These are phyloP conservation scores for Trichosporon sp. DNA, from an alignment of 1,284 basidiomycete genomes.

Conservation along the genomic window DNA sequence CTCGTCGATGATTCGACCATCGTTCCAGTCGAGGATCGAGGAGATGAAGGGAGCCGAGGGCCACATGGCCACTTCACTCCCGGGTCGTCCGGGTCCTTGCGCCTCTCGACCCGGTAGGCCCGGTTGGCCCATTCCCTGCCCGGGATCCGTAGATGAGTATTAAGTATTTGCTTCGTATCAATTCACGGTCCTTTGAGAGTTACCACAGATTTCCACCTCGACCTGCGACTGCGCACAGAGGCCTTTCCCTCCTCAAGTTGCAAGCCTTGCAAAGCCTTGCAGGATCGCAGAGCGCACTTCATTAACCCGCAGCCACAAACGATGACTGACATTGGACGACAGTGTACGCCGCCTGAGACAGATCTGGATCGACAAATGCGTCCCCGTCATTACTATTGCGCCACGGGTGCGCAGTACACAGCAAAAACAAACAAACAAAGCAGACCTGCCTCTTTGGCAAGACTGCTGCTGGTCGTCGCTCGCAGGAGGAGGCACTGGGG, in stretches of 20 bases:
- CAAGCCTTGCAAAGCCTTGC: no score
- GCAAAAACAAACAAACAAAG: no score
- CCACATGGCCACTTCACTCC: background rate
- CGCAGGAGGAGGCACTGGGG: background rate
- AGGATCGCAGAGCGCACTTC: background rate
- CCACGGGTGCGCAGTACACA: background rate
- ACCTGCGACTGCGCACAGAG: background rate
- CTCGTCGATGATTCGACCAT: background rate
- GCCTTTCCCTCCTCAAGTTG: background rate
- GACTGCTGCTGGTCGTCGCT: no score
- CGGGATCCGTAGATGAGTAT: slow-evolving; percentile 12
- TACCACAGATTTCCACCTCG: slow-evolving; percentile 1
- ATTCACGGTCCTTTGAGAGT: slow-evolving; percentile 8
- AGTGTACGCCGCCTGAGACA: background rate
- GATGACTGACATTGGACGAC: background rate
- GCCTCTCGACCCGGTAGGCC: no score
- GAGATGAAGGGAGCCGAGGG: background rate
- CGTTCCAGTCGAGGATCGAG: background rate
- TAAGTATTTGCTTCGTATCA: slow-evolving; percentile 8
- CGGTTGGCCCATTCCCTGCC: background rate
- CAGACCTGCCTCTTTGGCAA: no score
- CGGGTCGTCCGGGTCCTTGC: background rate
- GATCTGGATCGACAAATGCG: background rate
- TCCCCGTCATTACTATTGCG: background rate
- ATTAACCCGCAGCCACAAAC: background rate